A percentile compares a stretch with the other conserved stretches of the same genome.
phyloP scores from a whole-genome alignment of 2,329 filamentous ascomycete species.

The Ceratocystis cacaofunesta region DNA sequence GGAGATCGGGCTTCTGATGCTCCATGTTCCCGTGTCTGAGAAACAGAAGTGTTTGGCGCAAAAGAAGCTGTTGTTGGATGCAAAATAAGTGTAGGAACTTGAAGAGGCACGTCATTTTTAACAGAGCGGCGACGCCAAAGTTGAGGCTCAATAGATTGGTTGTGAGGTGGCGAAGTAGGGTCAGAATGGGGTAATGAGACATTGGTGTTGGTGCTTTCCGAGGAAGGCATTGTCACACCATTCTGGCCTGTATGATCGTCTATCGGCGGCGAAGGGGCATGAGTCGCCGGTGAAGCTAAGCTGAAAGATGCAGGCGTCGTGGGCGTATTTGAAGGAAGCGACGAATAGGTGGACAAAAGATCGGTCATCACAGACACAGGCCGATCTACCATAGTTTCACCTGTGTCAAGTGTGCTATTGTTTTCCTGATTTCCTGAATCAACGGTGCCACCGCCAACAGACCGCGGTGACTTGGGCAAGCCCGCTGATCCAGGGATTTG shows the following conservation, averaged over 20 bases:
- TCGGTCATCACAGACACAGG: conserved; percentile 15
- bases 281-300: conserved; percentile 5
- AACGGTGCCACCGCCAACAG: background rate
- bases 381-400: conserved; percentile 18
- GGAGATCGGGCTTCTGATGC: background rate
- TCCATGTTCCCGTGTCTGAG: background rate
- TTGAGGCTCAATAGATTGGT: conserved; percentile 19
- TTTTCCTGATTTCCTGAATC: conserved; percentile 4
- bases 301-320: conserved; percentile 12
- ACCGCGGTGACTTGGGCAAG: background rate
- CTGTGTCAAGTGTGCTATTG: conserved; percentile 19
- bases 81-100: conserved; percentile 30
- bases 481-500: conserved; percentile 6
- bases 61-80: background rate
- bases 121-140: conserved; percentile 38
- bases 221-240: background rate
- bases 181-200: background rate
- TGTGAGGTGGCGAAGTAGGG: conserved; percentile 4
- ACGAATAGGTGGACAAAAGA: conserved; percentile 20
- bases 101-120: conserved; percentile 33
- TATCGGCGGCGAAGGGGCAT: background rate
- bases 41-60: background rate
- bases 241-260: background rate
- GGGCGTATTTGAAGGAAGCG: conserved; percentile 20
- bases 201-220: background rate